Percentiles rank a stretch among this genome's conserved stretches.
These are phyloP conservation scores for Gryganskiella cystojenkinii DNA, from an alignment of 192 early-diverging fungal species.

Conservation along the genomic window DNA sequence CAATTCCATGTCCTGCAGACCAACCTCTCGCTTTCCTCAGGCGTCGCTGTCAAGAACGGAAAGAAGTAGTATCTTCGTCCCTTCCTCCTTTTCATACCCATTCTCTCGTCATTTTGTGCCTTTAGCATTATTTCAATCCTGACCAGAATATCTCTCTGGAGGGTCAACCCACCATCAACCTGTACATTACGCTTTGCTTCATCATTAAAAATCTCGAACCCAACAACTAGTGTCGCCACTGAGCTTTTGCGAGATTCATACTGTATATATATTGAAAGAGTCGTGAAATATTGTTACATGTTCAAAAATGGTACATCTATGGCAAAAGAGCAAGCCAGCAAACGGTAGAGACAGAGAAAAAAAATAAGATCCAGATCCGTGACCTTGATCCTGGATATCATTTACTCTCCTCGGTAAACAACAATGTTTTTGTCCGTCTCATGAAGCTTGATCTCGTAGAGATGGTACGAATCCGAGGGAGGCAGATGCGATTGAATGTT, in stretches of 20 bases:
- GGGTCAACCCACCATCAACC: too few species aligned
- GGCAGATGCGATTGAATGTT: constrained; percentile 54
- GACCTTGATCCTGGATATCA: neutral
- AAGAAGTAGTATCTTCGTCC: constrained; percentile 10
- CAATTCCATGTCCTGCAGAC: constrained; percentile 47
- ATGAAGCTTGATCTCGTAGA: constrained; percentile 71
- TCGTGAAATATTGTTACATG: too few species aligned
- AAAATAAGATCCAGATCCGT: too few species aligned
- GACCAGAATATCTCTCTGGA: too few species aligned
- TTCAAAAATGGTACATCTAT: too few species aligned
- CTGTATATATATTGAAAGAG: too few species aligned
- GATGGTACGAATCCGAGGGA: constrained; percentile 21
- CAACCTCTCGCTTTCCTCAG: constrained; percentile 35
- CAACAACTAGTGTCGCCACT: too few species aligned
- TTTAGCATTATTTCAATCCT: too few species aligned
- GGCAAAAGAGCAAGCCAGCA: too few species aligned
- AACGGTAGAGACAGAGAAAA: too few species aligned
- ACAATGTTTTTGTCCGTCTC: constrained; percentile 80
- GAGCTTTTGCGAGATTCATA: too few species aligned
- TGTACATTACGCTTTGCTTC: neutral
- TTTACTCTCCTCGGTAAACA: constrained; percentile 73
- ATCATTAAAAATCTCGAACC: too few species aligned
- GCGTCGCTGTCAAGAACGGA: constrained; percentile 15
- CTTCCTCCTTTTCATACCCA: neutral
- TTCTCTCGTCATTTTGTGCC: neutral